Evolutionary conservation across 441 rosid species (phyloP).

Genomic region (Populus hybrid): DNA sequence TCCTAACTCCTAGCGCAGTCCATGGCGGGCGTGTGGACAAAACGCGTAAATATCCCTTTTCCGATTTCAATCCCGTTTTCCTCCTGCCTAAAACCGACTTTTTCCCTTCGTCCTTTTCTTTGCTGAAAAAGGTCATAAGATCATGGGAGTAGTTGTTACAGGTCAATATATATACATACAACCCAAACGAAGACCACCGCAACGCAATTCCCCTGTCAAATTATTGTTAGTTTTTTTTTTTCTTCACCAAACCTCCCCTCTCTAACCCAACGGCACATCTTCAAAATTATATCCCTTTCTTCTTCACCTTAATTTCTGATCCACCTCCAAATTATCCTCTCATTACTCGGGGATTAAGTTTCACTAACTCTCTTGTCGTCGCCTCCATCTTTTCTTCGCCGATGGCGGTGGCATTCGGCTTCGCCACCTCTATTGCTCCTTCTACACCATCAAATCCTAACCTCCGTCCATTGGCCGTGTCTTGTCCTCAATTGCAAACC

Average conservation of each 20-base stretch:
- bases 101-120: neutral
- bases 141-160: neutral
- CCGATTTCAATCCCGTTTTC: neutral
- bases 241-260: neutral
- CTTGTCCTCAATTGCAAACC: neutral
- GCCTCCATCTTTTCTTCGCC: neutral
- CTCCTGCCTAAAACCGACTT: too few species aligned
- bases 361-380: neutral
- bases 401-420: conserved; percentile 9
- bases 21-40: neutral
- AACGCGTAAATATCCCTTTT: neutral
- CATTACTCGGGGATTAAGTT: neutral
- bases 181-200: neutral
- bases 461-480: neutral
- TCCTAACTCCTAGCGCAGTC: neutral
- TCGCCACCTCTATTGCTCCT: neutral
- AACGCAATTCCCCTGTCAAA: neutral
- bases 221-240: too few species aligned
- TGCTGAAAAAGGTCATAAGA: neutral
- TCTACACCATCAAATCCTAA: neutral
- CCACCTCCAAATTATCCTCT: neutral
- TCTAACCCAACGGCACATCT: neutral
- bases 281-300: neutral
- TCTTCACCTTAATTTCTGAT: neutral
- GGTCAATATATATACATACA: too few species aligned